These are phyloP conservation scores for Starmerella cellae DNA, from an alignment of 805 yeast species.

Conservation along the genomic window DNA sequence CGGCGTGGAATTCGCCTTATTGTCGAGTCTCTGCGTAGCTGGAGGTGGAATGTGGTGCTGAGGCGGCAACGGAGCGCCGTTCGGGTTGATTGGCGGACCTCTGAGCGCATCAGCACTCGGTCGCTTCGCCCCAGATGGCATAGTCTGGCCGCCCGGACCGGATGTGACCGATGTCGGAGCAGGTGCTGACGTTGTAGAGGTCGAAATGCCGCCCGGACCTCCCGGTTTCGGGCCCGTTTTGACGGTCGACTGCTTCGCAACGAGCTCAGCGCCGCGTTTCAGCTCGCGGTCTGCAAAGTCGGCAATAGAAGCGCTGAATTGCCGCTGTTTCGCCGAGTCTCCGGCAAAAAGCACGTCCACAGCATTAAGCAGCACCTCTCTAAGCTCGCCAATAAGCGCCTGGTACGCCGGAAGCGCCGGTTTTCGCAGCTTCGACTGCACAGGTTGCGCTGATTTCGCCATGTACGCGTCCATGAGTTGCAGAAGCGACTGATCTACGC, in stretches of 20 bases:
- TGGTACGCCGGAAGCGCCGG: slow-evolving; percentile 1
- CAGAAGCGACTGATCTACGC: slow-evolving; percentile 19
- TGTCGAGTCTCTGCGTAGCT: background rate
- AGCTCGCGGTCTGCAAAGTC: slow-evolving; percentile 7
- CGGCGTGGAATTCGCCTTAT: background rate
- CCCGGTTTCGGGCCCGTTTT: too few species aligned
- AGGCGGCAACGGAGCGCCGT: too few species aligned
- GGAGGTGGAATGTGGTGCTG: background rate
- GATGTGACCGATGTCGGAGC: too few species aligned
- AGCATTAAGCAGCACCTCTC: slow-evolving; percentile 9
- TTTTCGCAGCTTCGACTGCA: background rate
- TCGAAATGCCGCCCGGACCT: too few species aligned
- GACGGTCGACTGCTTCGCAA: background rate
- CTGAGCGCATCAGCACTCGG: background rate
- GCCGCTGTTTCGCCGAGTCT: slow-evolving; percentile 5
- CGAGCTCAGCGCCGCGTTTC: background rate
- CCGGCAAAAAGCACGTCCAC: slow-evolving; percentile 6
- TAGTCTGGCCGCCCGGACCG: too few species aligned
- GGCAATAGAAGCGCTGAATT: background rate
- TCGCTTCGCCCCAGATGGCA: too few species aligned
- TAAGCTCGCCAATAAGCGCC: slow-evolving; percentile 8
- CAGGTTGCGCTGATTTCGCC: slow-evolving; percentile 9
- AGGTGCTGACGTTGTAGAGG: too few species aligned
- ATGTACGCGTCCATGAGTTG: slow-evolving; percentile 16
- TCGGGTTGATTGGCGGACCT: background rate